Conservation (phyloP, 257 asterid genomes). For the Primulina tabacum region DNA sequence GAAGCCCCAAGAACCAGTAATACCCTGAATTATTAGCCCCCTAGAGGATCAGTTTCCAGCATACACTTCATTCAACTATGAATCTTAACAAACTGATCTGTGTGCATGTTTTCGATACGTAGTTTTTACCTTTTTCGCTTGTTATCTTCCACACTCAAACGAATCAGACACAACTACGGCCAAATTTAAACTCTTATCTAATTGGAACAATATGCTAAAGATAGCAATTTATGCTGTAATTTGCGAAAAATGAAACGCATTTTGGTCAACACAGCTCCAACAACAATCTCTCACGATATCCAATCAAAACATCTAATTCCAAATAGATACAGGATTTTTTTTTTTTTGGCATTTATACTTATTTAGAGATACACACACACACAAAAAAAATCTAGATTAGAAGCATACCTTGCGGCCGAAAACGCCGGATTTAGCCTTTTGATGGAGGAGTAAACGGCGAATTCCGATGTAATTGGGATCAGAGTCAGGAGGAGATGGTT, state of each 20-base stretch:
- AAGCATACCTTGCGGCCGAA: conserved; percentile 71
- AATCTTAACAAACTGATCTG: background rate
- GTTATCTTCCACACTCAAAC: conserved; percentile 15
- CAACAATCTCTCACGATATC: conserved; percentile 15
- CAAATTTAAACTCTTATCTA: conserved; percentile 2
- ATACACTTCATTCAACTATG: background rate
- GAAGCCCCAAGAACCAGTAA: background rate
- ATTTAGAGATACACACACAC: background rate
- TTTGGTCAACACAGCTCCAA: conserved; percentile 9
- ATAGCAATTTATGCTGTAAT: conserved; percentile 3
- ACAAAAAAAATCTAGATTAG: background rate
- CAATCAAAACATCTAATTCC: conserved; percentile 20
- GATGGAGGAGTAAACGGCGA: conserved; percentile 85
- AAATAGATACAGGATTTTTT: background rate
- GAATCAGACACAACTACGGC: background rate
- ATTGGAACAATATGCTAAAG: background rate
- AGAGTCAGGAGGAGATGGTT: conserved; percentile 70
- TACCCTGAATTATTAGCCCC: background rate
- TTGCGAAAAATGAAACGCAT: background rate
- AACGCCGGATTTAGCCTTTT: conserved; percentile 77
- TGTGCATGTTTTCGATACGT: background rate
- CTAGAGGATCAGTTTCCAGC: background rate
- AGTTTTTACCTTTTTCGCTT: background rate
- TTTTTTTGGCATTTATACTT: background rate
- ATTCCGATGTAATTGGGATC: conserved; percentile 84